Conservation (phyloP, 495 filamentous ascomycete genomes). For the Penicillium angulare region DNA sequence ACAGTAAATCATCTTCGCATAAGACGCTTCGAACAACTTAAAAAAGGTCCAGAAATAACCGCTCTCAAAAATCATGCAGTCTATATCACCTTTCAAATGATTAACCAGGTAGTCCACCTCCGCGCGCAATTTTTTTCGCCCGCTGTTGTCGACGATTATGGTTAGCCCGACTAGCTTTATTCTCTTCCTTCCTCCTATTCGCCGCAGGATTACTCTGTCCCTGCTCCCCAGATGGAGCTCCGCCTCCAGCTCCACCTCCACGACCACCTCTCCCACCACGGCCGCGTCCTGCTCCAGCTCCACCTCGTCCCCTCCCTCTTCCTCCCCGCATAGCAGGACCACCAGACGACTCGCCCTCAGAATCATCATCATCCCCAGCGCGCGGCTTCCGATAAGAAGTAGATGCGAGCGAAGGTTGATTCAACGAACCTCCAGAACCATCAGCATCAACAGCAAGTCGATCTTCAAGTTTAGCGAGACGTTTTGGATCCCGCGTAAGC, state of each 20-base stretch:
- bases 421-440: slow-evolving; percentile 23
- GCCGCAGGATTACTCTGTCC: slow-evolving; percentile 58
- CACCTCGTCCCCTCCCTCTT: slow-evolving; percentile 46
- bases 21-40: too few relatives aligned
- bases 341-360: slow-evolving; percentile 27
- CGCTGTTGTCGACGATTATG: slow-evolving; percentile 75
- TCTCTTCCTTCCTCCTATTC: slow-evolving; percentile 71
- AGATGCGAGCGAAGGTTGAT: slow-evolving; percentile 57
- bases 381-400: slow-evolving; percentile 56
- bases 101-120: slow-evolving; percentile 54
- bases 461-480: slow-evolving; percentile 62
- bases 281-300: too few relatives aligned
- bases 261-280: slow-evolving; percentile 53
- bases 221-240: slow-evolving; percentile 13
- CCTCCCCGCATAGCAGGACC: slow-evolving; percentile 52
- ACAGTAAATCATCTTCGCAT: not conserved
- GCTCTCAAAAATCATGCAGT: not conserved
- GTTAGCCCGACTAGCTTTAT: slow-evolving; percentile 72
- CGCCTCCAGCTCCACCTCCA: slow-evolving; percentile 51
- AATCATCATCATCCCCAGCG: slow-evolving; percentile 33
- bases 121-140: slow-evolving; percentile 74
- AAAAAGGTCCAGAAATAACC: not conserved
- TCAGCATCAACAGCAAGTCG: slow-evolving; percentile 60
- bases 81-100: slow-evolving; percentile 16
- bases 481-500: slow-evolving; percentile 67